Base-by-base conservation (phyloP, 2,329 filamentous ascomycete species). In the Meredithiella fracta region DNA sequence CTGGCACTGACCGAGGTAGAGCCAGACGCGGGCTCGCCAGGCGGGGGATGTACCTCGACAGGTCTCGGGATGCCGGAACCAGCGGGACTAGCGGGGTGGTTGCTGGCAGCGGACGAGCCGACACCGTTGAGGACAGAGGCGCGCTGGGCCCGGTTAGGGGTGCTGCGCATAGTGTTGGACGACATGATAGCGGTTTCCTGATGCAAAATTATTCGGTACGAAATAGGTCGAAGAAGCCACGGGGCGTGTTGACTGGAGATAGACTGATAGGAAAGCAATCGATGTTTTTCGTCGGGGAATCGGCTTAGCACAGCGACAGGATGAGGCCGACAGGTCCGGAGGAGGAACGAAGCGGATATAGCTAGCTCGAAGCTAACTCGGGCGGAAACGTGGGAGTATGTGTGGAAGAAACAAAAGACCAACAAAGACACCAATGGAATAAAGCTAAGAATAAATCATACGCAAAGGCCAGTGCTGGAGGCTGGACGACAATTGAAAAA, bases 1-100 rank as follows among this genome's bases (percentile, higher is more conserved):
- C 91, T 97, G 63, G 89, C 86, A 72, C 88, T 96, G 72, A 96
- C 79, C 42, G 85, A 82, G 49, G 54, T 25, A 56, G 87, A 86
- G 61, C 67, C 70, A 57, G 70, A 62, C 11, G 56, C 77, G 59
- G 67, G 71, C 63, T 85, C 84, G 70, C 73, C 80, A 61, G 74
- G 72, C 62, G 76, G 71, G 40, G 66, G 66, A 58, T 75, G 72
- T 58, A 89, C 85, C 60, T 80, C 73, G 53, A 85, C 79, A 49
- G 85, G 85, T 64, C 86, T 78, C 63, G 84, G 85, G 65, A 89
- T 89, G 65, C 71, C 75, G 52, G 85, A 88, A 58, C 73, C 63
- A 56, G 70, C 70, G 58, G 78, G 80, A 67, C 79, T 83, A 68
- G 75, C 79, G 66, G 69, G 68, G 67, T 82, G 83, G 61, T 78